Percentiles rank a stretch among this genome's conserved stretches.
Conservation (phyloP, 495 filamentous ascomycete genomes). For the Aspergillus kassunensis region DNA sequence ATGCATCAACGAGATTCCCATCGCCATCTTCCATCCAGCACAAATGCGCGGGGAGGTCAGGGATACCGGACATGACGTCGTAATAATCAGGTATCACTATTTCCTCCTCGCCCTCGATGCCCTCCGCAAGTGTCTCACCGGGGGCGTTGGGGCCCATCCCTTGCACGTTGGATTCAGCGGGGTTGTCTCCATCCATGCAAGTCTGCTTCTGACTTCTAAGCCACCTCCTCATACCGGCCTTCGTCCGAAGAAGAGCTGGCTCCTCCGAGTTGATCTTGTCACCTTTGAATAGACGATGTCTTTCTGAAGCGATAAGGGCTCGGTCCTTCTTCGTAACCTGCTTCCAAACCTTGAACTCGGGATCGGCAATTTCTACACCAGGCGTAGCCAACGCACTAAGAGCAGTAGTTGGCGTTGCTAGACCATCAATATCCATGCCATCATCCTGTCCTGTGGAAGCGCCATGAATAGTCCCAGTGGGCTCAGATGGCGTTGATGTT, state of each 20-base stretch:
- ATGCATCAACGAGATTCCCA: constrained; percentile 79
- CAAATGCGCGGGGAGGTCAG: constrained; percentile 70
- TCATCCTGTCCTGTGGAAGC: constrained; percentile 66
- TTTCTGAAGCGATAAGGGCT: constrained; percentile 71
- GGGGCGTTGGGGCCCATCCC: constrained; percentile 42
- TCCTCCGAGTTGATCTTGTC: constrained; percentile 83
- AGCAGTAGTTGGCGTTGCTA: constrained; percentile 55
- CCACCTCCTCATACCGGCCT: constrained; percentile 76
- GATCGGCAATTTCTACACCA: constrained; percentile 64
- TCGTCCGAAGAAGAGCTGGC: constrained; percentile 76
- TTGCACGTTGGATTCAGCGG: constrained; percentile 45
- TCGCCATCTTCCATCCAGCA: constrained; percentile 84
- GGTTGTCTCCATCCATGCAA: constrained; percentile 48
- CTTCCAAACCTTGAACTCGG: constrained; percentile 97
- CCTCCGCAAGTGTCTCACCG: constrained; percentile 78
- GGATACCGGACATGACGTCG: constrained; percentile 78
- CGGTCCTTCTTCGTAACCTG: constrained; percentile 96
- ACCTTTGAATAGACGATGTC: constrained; percentile 79
- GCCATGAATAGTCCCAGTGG: constrained; percentile 58
- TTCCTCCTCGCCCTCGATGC: constrained; percentile 83
- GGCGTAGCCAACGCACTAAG: constrained; percentile 44
- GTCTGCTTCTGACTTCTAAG: constrained; percentile 67
- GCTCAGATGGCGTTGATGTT: constrained; percentile 71
- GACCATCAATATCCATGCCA: constrained; percentile 74
- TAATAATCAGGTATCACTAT: constrained; percentile 87